Percentiles rank a stretch among this genome's conserved stretches.
These are phyloP conservation scores for Juncus inflexus DNA, from an alignment of 176 grass and related monocot genomes.

Conservation along the genomic window DNA sequence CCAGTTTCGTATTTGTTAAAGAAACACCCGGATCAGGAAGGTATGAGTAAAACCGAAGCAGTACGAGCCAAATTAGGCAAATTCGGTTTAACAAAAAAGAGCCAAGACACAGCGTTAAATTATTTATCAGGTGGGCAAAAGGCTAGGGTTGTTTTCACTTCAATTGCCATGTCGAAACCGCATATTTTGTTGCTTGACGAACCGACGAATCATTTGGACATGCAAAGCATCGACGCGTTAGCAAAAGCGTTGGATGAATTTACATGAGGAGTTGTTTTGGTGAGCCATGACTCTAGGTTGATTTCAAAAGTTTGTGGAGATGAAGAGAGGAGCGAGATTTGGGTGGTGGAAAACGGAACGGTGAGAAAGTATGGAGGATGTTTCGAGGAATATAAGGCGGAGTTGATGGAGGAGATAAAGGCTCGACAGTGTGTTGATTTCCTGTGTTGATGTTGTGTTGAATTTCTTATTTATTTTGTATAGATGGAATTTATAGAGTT, in stretches of 20 bases:
- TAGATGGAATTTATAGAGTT: too few species aligned
- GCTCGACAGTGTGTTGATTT: too few species aligned
- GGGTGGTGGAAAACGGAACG: conserved; percentile 26
- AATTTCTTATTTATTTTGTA: too few species aligned
- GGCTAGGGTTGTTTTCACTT: conserved; percentile 30
- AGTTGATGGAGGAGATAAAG: background rate
- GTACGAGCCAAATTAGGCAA: conserved; percentile 8
- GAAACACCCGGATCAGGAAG: too few species aligned
- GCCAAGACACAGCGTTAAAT: conserved; percentile 29
- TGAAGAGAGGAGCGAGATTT: conserved; percentile 18
- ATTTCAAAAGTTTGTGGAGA: conserved; percentile 21
- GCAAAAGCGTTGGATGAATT: conserved; percentile 33
- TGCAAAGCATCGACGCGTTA: conserved; percentile 30
- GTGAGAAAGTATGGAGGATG: conserved; percentile 24
- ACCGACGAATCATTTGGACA: conserved; percentile 23
- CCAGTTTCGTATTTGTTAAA: background rate
- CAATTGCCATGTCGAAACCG: conserved; percentile 20
- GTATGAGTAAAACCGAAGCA: too few species aligned
- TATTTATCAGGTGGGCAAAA: conserved; percentile 31
- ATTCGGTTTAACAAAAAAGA: conserved; percentile 29
- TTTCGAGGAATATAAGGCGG: conserved; percentile 27
- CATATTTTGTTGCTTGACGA: conserved; percentile 7
- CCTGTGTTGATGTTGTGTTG: too few species aligned
- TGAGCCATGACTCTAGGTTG: conserved; percentile 32
- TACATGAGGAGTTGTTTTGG: conserved; percentile 27